Evolutionary conservation across 2,329 filamentous ascomycete genomes (phyloP), one percentile per base, ranked within the genome.

Genomic region (Berkeleyomyces rouxiae): DNA sequence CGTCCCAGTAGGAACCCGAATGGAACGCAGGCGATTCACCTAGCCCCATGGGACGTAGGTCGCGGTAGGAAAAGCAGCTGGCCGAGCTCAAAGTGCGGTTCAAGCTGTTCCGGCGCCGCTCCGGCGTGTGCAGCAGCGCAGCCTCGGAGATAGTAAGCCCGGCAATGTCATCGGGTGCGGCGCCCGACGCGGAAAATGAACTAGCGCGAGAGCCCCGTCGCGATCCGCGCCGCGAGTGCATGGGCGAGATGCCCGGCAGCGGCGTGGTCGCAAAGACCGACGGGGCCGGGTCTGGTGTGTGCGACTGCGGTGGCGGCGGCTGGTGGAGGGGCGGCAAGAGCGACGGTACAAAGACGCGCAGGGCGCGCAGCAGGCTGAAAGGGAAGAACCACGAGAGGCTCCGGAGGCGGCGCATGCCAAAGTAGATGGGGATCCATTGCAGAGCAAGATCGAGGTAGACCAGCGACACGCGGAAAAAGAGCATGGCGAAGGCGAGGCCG

Each of bases 391-490:
- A 68, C 59, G 71, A 70, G 64, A 73, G 71, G 65, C 75, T 73
- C 61, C 51, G 16, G 13, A 75, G 72, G 37, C 86, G 71, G 65
- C 37, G 59, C 43, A 61, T 36, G 47, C 13, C 43, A 7, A 60
- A n/a, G 37, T 80, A 79, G 61, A 80, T 79, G 4, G 79, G 78
- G 1, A 86, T 69, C 3, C 85, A 74, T 6, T 80, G 81, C 23
- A 82, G 71, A 51, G 76, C 79, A 60, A 87, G 75, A 68, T 87
- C 83, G 65, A 85, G 72, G 69, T 86, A 87, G 63, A 86, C 79
- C 60, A 85, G 69, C 55, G 79, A 73, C 33, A 84, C 78, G 33
- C 84, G 79, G 66, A 85, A 72, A 68, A 82, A 77, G 58, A 88
- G 78, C 43, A 85, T 75, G 44, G 79, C 75, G 66, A 85, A 80